These are phyloP conservation scores for Aspergillus avenaceus DNA, from an alignment of 495 filamentous ascomycete genomes.

Conservation along the genomic window DNA sequence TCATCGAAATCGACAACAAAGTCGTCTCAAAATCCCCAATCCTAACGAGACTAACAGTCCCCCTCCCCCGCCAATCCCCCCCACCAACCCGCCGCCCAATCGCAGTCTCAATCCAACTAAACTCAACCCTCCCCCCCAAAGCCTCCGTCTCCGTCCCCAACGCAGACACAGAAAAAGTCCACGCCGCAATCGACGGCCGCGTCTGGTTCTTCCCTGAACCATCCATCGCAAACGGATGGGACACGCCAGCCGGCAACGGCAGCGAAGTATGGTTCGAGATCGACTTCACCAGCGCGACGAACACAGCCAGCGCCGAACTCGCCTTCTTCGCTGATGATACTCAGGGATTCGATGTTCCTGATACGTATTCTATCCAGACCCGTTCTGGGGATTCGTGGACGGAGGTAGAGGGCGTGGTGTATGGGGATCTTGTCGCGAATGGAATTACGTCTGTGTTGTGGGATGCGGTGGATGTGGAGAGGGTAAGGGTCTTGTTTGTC, in stretches of 20 bases:
- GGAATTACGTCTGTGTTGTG: slow-evolving; percentile 10
- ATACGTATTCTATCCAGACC: slow-evolving; percentile 11
- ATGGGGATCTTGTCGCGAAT: slow-evolving; percentile 8
- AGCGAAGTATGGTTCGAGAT: slow-evolving; percentile 20
- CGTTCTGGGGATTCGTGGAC: slow-evolving; percentile 7
- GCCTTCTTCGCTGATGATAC: slow-evolving; percentile 15
- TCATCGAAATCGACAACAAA: slow-evolving; percentile 21
- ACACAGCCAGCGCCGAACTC: slow-evolving; percentile 12
- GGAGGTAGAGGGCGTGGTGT: slow-evolving; percentile 14
- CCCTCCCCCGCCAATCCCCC: slow-evolving; percentile 5
- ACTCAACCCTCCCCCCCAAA: slow-evolving; percentile 9
- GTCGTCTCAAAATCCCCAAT: slow-evolving; percentile 6
- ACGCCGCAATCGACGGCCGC: slow-evolving; percentile 24
- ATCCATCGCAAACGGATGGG: slow-evolving; percentile 20
- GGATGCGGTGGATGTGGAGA: slow-evolving; percentile 1
- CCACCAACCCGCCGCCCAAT: slow-evolving; percentile 12
- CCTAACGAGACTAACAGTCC: slow-evolving; percentile 10
- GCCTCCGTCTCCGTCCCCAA: slow-evolving; percentile 20
- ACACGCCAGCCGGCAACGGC: slow-evolving; percentile 16
- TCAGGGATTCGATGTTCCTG: slow-evolving; percentile 13
- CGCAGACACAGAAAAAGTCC: slow-evolving; percentile 15
- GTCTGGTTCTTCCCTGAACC: slow-evolving; percentile 19
- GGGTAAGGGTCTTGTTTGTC: slow-evolving; percentile 12
- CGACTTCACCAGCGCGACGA: slow-evolving; percentile 7
- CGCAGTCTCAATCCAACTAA: slow-evolving; percentile 20